Base-by-base conservation (phyloP, 192 early-diverging fungal genomes). In the Coemansia sp. region DNA sequence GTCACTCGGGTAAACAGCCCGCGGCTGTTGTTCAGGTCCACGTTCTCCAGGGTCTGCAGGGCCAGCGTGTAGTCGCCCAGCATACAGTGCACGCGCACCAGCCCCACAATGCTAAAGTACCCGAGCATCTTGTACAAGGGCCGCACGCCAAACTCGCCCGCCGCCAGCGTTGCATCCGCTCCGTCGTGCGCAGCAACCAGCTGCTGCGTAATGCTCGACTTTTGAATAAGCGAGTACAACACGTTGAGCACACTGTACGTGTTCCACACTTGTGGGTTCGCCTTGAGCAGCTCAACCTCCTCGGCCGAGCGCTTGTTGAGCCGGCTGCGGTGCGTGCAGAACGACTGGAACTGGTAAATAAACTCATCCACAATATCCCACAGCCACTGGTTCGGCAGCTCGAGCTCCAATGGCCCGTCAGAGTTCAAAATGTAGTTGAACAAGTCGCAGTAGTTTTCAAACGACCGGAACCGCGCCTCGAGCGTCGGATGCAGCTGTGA, bases 301-400 rank as follows among this genome's bases (percentile, higher is more conserved):
- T 89, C 88, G 16, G 91, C 86, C 22, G 82, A 82, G 76, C 91
- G 93, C 80, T 86, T 91, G 74, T 87, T 85, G 53, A 90, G 77
- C 53, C 92, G 89, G 83, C 90, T 93, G 59, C 94, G 90, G 86
- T 94, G 95, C 64, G 92, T 90, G 84, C 93, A 92, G 85, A 96
- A 98, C 59, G 93, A 89, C 85, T 98, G 96, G 88, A 95, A 98
- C 84, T 98, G 96, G 82, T 95, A 98, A 70, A 98, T 96, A 81
- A 98, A 98, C 83, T 98, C 96, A 68, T 98, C 96, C 64, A 98
- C 94, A 73, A 98, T 96, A 82, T 98, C 96, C 94, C 94, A 98
- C 43, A 98, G 82, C 96, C 96, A 98, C 82, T 95, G 94, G 85
- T 94, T 96, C 23, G 96, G 96, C 60, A 98, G 87, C 82, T 98